Percentiles rank a stretch among this genome's conserved stretches.
Evolutionary conservation across 768 basidiomycete species (phyloP).

Genomic region (Rhodotorula kratochvilovae): DNA sequence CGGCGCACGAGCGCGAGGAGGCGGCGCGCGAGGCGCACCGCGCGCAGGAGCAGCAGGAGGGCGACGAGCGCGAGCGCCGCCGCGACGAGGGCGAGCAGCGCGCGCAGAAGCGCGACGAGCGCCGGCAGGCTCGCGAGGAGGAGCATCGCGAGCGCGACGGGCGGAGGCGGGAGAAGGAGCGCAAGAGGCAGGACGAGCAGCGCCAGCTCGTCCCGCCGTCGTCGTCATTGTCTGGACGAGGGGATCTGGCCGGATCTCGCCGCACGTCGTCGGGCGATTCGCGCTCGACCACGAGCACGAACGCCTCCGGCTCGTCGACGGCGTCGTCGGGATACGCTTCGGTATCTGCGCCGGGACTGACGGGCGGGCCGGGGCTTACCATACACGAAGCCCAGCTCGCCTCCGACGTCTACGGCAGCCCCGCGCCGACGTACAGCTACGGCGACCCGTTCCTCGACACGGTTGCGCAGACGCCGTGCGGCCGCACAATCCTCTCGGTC

Average conservation of each 20-base stretch:
- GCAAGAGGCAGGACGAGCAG: neutral
- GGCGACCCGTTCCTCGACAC: slow-evolving; percentile 2
- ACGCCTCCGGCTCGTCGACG: too few species aligned
- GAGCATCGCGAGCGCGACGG: neutral
- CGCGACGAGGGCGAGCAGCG: neutral
- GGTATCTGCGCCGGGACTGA: too few species aligned
- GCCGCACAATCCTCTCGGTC: neutral
- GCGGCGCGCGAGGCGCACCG: neutral
- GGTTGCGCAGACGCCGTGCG: neutral
- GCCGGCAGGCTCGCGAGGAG: neutral
- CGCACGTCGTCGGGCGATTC: too few species aligned
- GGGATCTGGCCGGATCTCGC: too few species aligned
- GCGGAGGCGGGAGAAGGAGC: too few species aligned
- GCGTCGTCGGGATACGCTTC: too few species aligned
- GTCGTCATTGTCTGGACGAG: too few species aligned
- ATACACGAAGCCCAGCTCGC: too few species aligned
- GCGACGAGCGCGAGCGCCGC: neutral
- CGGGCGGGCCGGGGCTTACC: neutral
- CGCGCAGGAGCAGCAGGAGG: neutral
- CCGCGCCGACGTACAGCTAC: too few species aligned
- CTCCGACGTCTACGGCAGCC: too few species aligned
- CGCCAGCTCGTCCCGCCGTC: neutral
- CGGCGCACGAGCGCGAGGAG: neutral
- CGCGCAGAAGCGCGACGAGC: neutral
- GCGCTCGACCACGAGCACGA: too few species aligned